phyloP scores from a whole-genome alignment of 23 red algal species.

The Gracilariopsis chorda region DNA sequence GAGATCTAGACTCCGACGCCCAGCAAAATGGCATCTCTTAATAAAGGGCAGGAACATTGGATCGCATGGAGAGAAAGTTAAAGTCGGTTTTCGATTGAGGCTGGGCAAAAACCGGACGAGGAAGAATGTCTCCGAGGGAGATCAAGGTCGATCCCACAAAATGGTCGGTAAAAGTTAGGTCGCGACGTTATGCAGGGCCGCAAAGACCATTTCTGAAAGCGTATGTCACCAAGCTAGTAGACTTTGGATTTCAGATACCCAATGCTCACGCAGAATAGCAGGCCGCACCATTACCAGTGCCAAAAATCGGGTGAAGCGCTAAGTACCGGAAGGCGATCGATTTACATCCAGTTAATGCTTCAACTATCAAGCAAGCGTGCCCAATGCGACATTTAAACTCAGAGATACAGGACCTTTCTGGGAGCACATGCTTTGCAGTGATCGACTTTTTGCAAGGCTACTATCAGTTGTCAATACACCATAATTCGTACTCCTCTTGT shows the following conservation, averaged over 20 bases:
- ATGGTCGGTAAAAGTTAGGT: neutral
- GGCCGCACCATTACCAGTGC: neutral
- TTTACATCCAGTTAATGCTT: neutral
- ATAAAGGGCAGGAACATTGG: neutral
- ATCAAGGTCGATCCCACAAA: neutral
- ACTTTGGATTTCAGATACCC: neutral
- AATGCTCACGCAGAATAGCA: neutral
- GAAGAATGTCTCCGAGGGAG: neutral
- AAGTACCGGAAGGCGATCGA: neutral
- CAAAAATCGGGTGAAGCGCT: neutral
- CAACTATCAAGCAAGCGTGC: neutral
- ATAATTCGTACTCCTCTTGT: neutral
- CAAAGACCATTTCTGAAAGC: neutral
- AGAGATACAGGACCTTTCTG: neutral
- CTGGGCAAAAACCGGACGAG: neutral
- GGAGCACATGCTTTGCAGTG: neutral
- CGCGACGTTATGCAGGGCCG: neutral
- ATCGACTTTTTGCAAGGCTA: neutral
- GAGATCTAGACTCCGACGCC: neutral
- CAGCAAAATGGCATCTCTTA: neutral
- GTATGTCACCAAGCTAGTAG: neutral
- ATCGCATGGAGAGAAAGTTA: neutral
- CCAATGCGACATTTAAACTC: neutral
- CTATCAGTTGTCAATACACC: neutral
- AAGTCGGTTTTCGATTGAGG: conserved; percentile 2